A percentile compares a stretch with the other conserved stretches of the same genome.
Conservation (phyloP, 202 grass and related monocot genomes). For the Cymbopogon flexuosus region DNA sequence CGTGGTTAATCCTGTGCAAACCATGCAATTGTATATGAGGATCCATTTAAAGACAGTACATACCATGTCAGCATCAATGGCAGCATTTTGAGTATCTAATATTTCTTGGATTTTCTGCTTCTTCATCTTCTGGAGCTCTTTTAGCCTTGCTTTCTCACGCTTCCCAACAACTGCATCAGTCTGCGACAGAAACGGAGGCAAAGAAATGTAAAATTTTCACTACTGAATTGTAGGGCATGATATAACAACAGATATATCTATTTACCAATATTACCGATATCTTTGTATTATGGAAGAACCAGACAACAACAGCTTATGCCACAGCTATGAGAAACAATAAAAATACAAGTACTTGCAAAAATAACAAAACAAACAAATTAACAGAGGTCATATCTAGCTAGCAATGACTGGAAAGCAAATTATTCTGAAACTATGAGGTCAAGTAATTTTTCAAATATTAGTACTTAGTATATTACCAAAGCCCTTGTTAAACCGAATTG, state of each 20-base stretch:
- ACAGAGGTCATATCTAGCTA: background rate
- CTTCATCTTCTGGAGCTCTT: constrained; percentile 73
- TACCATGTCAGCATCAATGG: constrained; percentile 82
- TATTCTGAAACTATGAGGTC: background rate
- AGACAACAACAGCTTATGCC: background rate
- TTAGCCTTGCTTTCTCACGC: constrained; percentile 66
- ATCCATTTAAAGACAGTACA: constrained; percentile 1
- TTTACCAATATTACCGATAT: background rate
- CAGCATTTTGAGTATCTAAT: constrained; percentile 75
- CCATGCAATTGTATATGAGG: background rate
- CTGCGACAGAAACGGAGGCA: constrained; percentile 25
- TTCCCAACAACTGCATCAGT: constrained; percentile 49
- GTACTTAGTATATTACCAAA: background rate
- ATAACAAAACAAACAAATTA: background rate
- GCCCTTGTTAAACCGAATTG: background rate
- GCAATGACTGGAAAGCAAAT: no score
- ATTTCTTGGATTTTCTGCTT: constrained; percentile 87
- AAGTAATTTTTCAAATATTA: background rate
- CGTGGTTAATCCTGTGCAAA: background rate
- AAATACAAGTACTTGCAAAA: background rate
- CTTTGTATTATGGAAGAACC: background rate
- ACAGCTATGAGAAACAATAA: background rate
- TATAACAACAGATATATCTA: background rate
- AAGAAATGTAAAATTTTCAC: background rate
- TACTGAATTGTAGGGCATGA: background rate